Percentiles rank a stretch among this genome's conserved stretches.
Conservation (phyloP, 2,329 filamentous ascomycete genomes). For the Epichloe brachyelytri region DNA sequence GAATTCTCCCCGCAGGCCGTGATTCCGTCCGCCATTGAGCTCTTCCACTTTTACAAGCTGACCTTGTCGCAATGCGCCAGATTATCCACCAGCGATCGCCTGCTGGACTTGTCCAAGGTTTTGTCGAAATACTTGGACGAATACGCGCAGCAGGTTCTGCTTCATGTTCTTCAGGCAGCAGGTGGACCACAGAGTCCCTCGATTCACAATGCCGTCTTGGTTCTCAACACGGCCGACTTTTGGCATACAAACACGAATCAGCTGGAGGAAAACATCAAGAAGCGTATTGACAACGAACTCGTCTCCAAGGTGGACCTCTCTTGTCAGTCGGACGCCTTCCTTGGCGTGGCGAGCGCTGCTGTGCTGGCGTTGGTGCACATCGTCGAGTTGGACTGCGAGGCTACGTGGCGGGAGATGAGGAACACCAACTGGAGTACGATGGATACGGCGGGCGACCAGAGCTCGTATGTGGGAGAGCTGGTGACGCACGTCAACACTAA, state of each 20-base stretch:
- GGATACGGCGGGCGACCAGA: constrained; percentile 87
- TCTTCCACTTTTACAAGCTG: constrained; percentile 94
- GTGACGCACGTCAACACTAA: constrained; percentile 59
- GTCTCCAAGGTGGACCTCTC: constrained; percentile 71
- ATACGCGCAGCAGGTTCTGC: constrained; percentile 84
- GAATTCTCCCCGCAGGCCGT: constrained; percentile 87
- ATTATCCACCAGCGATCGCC: constrained; percentile 75
- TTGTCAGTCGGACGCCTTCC: constrained; percentile 86
- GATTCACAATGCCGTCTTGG: constrained; percentile 67
- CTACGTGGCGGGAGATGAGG: constrained; percentile 91
- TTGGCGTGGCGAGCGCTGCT: constrained; percentile 83
- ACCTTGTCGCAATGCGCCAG: constrained; percentile 92
- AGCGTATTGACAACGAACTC: constrained; percentile 71
- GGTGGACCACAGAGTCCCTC: constrained; percentile 40
- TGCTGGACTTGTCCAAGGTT: constrained; percentile 73
- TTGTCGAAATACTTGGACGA: constrained; percentile 90
- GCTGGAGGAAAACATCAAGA: constrained; percentile 87
- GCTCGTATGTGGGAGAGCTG: constrained; percentile 77
- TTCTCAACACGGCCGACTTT: constrained; percentile 94
- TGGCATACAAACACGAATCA: constrained; percentile 90
- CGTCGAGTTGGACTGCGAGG: constrained; percentile 71
- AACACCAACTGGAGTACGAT: constrained; percentile 92
- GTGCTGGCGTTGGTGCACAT: constrained; percentile 73
- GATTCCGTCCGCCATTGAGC: constrained; percentile 84
- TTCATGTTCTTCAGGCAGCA: constrained; percentile 49